Evolutionary conservation across 2,329 filamentous ascomycete genomes (phyloP).

Genomic region (Nemania serpens): DNA sequence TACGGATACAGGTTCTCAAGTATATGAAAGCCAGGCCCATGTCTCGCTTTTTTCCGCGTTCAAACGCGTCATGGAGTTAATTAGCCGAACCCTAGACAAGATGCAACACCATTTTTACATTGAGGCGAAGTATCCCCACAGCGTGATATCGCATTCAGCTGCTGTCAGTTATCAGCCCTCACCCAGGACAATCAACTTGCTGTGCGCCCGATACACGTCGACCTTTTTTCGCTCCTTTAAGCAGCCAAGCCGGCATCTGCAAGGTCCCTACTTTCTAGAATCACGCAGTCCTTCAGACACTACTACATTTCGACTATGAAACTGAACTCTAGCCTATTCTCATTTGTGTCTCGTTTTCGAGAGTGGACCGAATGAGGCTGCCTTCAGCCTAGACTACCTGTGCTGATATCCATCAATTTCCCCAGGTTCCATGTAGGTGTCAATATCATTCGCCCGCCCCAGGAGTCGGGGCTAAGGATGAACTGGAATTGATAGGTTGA

Average conservation of each 20-base stretch:
- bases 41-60: slow-evolving; percentile 13
- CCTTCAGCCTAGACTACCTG: background rate
- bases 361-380: background rate
- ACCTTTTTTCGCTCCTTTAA: background rate
- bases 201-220: background rate
- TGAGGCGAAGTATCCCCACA: background rate
- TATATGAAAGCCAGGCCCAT: slow-evolving; percentile 17
- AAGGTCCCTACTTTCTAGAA: slow-evolving; percentile 19
- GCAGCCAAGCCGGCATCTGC: slow-evolving; percentile 19
- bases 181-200: slow-evolving; percentile 3
- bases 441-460: background rate
- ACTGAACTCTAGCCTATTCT: background rate
- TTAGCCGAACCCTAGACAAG: slow-evolving; percentile 2
- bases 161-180: slow-evolving; percentile 1
- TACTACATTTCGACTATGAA: background rate
- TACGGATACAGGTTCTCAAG: slow-evolving; percentile 2
- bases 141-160: slow-evolving; percentile 8
- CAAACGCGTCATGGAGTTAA: background rate
- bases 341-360: background rate
- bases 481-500: background rate
- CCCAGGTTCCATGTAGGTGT: background rate
- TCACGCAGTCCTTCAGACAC: background rate
- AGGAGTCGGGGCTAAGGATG: background rate
- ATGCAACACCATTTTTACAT: background rate
- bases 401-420: background rate